These are phyloP conservation scores for Ichthyophonus hoferi DNA, from an alignment of 208 protist genomes.

Conservation along the genomic window DNA sequence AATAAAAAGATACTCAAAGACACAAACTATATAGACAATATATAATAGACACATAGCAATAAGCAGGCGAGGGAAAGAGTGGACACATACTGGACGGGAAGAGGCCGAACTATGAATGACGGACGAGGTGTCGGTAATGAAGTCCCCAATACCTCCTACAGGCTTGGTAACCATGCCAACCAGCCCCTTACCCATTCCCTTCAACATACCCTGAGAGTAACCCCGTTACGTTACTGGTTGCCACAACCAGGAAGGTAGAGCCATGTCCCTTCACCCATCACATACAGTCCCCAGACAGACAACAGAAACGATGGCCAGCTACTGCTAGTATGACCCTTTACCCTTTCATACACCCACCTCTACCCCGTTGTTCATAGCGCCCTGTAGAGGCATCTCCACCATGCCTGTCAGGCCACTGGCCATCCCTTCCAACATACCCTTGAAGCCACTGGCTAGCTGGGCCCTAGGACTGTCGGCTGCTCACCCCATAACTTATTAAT, in stretches of 20 bases:
- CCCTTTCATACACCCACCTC: too few relatives aligned
- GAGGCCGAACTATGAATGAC: not conserved
- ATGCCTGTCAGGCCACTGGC: slow-evolving; percentile 14
- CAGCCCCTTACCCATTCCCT: slow-evolving; percentile 40
- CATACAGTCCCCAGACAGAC: too few relatives aligned
- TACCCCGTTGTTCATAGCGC: not conserved
- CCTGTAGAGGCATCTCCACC: slow-evolving; percentile 22
- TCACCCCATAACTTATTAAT: too few relatives aligned
- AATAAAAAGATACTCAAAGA: too few relatives aligned
- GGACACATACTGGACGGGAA: not conserved
- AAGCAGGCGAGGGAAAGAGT: not conserved
- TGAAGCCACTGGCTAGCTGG: not conserved
- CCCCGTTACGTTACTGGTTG: too few relatives aligned
- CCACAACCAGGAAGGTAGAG: too few relatives aligned
- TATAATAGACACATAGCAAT: too few relatives aligned
- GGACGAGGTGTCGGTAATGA: slow-evolving; percentile 1
- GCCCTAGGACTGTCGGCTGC: not conserved
- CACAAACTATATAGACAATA: too few relatives aligned
- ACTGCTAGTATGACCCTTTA: too few relatives aligned
- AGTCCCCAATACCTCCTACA: slow-evolving; percentile 27
- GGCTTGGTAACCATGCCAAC: slow-evolving; percentile 43
- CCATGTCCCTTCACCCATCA: too few relatives aligned
- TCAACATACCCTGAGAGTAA: slow-evolving; percentile 46
- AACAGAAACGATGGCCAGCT: slow-evolving; percentile 2
- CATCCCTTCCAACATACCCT: slow-evolving; percentile 8